Base-by-base conservation (phyloP, 345 rosid species). In the Mercurialis annua region DNA sequence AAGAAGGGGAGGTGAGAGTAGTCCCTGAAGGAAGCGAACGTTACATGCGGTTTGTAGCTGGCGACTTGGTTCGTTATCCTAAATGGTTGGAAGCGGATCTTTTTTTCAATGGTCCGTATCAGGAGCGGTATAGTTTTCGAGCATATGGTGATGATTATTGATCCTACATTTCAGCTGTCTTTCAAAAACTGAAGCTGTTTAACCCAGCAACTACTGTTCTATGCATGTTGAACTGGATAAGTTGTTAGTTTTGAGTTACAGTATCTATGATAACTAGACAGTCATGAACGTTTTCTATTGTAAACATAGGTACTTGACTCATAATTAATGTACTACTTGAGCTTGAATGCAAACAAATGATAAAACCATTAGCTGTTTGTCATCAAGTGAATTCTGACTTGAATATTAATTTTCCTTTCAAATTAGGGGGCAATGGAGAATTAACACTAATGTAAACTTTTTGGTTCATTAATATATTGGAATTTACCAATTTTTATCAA, bases 81-180 rank as follows among this genome's bases (percentile, higher is more conserved):
- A 93, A 93, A 79, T 90, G 97, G 98, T 86, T 93, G 23, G 97
- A 93, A 78, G 98, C 97, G 0, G 97, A 93, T 69, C 90, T 93
- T 40, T 89, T 69, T 83, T 93, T 93, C 80, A 88, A 87, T 51
- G 94, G 81, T 53, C 96, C 90, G 6, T 90, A 93, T 67, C 80
- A 80, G 69, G 98, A 90, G 77, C 89, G 94, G 7, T 90, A 88
- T 62, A 88, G 94, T 65, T 93, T 90, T 71, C 81, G 83, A 66
- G 94, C 96, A 1, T 86, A 88, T 49, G 97, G 94, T 36, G 97
- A 93, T 81, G 98, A 93, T 61, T 77, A 51, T 56, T 79, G 44
- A 46, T 34, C 53, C 40, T 34, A 18, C 27, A 1, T 15, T n/a
- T 1, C 30, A 36, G 20, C 12, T 18, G 1, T 57, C 1, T 17